Evolutionary conservation across 2,329 filamentous ascomycete species (phyloP), one percentile per base, ranked within the genome.

Genomic region (Biscogniauxia marginata): DNA sequence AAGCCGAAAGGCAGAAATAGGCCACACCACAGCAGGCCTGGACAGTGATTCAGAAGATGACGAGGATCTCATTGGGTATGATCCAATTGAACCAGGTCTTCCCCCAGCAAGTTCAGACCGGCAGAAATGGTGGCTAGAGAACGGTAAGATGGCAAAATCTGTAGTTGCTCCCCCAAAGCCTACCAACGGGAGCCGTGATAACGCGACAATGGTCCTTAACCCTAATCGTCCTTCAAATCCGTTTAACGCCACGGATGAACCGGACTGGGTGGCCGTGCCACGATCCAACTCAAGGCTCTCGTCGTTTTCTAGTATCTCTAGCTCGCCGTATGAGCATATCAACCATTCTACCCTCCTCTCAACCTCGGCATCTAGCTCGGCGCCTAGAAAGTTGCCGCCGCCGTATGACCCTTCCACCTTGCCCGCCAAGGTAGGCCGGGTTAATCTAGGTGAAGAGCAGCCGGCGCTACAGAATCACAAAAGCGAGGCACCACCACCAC

Each of bases 61-160:
- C 59, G 91, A 95, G 69, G 91, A 96, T 63, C 74, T 91, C 16
- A 84, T 91, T 46, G 89, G 88, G 1, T 93, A 95, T 70, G 88
- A 95, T 58, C 84, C 90, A 16, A 88, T 96, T 59, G 89, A 93
- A 68, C 89, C 91, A 6, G 91, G 90, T 1, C 79, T 89, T 11
- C 85, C 86, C 3, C 82, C 85, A 24, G 85, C 86, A 11, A 88
- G 85, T 67, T 88, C 85, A 16, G 85, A 88, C 65, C 79, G 79
- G n/a, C 81, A 85, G 60, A 87, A 87, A 70, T 89, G 86, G 86
- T 89, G 86, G 86, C 74, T 87, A 22, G 82, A 88, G 53, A 84
- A 86, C 65, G 86, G 86, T 52, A 84, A 89, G 63, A 87, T 90
- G 52, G 92, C 90, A 11, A 87, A 88, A 61, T 92, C 91, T 5